A percentile compares a stretch with the other conserved stretches of the same genome.
These are phyloP conservation scores for Suhomyces sp. DNA, from an alignment of 805 yeast genomes.

Conservation along the genomic window DNA sequence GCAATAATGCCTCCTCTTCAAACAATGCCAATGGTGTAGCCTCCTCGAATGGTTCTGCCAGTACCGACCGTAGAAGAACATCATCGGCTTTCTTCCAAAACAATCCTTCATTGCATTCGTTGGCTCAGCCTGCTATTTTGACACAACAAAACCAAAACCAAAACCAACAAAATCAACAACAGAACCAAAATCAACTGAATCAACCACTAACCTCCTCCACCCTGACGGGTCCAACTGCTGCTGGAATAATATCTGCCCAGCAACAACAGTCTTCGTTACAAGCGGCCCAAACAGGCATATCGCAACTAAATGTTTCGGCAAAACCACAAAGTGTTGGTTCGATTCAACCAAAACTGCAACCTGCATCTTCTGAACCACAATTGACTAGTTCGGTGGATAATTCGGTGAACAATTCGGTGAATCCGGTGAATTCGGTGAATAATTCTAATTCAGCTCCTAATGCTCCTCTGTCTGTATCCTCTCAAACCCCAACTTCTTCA, in stretches of 20 bases:
- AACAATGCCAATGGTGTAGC: background rate
- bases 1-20: background rate
- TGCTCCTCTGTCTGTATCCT: background rate
- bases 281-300: slow-evolving; percentile 1
- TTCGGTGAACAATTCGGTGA: background rate
- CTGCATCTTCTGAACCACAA: slow-evolving; percentile 13
- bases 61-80: slow-evolving; percentile 47
- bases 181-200: slow-evolving; percentile 2
- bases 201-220: background rate
- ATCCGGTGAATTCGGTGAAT: background rate
- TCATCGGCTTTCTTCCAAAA: slow-evolving; percentile 51
- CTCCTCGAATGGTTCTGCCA: slow-evolving; percentile 1
- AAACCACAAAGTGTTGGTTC: background rate
- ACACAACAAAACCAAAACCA: background rate
- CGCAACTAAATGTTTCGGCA: background rate
- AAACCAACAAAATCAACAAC: slow-evolving; percentile 6
- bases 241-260: slow-evolving; percentile 9
- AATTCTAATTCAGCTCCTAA: background rate
- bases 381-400: too few relatives aligned
- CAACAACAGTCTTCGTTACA: slow-evolving; percentile 9
- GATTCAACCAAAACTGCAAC: too few relatives aligned
- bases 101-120: slow-evolving; percentile 11
- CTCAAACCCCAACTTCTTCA: slow-evolving; percentile 2
- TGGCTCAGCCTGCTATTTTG: slow-evolving; percentile 1
- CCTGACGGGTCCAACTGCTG: slow-evolving; percentile 11